Evolutionary conservation across 1,284 basidiomycete species (phyloP).

Genomic region (Microbotryomycetes sp.): DNA sequence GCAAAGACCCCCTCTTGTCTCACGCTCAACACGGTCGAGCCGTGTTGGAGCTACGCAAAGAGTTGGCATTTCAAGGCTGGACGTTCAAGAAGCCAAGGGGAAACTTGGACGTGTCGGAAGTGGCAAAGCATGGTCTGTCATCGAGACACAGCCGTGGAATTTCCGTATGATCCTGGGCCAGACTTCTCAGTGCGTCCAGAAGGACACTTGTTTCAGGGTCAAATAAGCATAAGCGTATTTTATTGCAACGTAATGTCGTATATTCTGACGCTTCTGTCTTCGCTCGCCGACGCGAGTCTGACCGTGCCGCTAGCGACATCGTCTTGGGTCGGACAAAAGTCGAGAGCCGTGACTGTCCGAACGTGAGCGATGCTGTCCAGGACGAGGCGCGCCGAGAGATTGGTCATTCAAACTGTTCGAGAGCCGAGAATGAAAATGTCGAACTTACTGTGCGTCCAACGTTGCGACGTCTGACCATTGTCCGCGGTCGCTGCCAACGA

Average conservation of each 20-base stretch:
- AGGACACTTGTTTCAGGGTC: no score
- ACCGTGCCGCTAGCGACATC: constrained; percentile 1
- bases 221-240: no score
- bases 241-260: constrained; percentile 30
- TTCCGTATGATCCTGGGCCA: no score
- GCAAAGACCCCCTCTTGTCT: constrained; percentile 72
- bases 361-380: constrained; percentile 39
- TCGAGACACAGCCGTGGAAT: no score
- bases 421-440: no score
- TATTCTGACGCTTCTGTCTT: constrained; percentile 44
- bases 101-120: constrained; percentile 16
- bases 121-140: no score
- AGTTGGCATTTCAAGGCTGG: constrained; percentile 34
- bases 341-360: constrained; percentile 40
- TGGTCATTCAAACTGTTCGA: no score
- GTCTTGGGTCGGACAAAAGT: constrained; percentile 12
- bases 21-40: constrained; percentile 75
- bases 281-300: constrained; percentile 43
- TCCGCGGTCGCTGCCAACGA: neutral
- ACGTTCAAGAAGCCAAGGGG: constrained; percentile 26
- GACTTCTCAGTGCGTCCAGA: no score
- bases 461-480: neutral
- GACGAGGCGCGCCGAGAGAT: no score
- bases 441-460: constrained; percentile 9
- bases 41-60: constrained; percentile 79